Evolutionary conservation across 2,329 filamentous ascomycete genomes (phyloP).

Genomic region (Xylariaceae sp.): DNA sequence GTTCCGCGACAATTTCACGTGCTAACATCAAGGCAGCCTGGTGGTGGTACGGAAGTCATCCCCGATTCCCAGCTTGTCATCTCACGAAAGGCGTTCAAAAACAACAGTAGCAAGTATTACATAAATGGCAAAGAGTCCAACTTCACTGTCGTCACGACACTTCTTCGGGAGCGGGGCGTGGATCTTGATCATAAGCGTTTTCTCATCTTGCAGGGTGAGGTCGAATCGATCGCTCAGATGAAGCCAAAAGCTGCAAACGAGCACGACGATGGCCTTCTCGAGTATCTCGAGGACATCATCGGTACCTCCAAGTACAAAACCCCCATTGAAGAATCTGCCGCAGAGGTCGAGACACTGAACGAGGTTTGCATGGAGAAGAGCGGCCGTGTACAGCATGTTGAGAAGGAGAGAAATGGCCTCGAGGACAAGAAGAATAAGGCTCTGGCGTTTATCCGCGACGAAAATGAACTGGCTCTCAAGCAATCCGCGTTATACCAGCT

Average conservation of each 20-base stretch:
- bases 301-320: slow-evolving; percentile 98
- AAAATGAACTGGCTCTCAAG: slow-evolving; percentile 87
- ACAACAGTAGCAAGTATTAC: slow-evolving; percentile 98
- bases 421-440: slow-evolving; percentile 98
- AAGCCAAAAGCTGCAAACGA: slow-evolving; percentile 93
- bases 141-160: slow-evolving; percentile 84
- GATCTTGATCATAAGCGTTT: slow-evolving; percentile 98
- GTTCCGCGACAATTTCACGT: not conserved
- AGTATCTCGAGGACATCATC: slow-evolving; percentile 98
- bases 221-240: slow-evolving; percentile 99
- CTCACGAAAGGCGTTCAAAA: slow-evolving; percentile 91
- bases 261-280: slow-evolving; percentile 91
- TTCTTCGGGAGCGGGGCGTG: slow-evolving; percentile 83
- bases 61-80: slow-evolving; percentile 82
- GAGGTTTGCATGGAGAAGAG: slow-evolving; percentile 95
- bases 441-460: slow-evolving; percentile 79
- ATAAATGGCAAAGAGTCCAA: slow-evolving; percentile 87
- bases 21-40: slow-evolving; percentile 47
- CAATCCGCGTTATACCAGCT: slow-evolving; percentile 91
- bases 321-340: slow-evolving; percentile 89
- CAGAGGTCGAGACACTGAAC: slow-evolving; percentile 87
- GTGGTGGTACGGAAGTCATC: slow-evolving; percentile 69
- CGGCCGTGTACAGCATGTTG: slow-evolving; percentile 90
- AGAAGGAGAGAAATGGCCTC: slow-evolving; percentile 89
- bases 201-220: slow-evolving; percentile 93